Evolutionary conservation across 2,329 filamentous ascomycete genomes (phyloP).

Genomic region (Scytalidium lignicola): DNA sequence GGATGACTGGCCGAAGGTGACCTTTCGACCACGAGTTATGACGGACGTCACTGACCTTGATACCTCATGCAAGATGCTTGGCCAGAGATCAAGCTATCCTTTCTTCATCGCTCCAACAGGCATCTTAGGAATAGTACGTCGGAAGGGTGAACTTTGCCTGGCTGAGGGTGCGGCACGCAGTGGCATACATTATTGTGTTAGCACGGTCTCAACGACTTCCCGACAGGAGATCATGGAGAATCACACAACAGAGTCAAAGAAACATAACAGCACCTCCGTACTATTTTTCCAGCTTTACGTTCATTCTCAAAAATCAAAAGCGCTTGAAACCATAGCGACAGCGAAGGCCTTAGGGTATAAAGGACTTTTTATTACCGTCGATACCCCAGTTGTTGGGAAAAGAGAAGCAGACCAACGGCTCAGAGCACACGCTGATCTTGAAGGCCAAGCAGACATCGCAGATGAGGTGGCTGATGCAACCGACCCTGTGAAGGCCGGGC

Average conservation of each 20-base stretch:
- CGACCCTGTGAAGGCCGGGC: background rate
- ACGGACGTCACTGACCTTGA: constrained; percentile 46
- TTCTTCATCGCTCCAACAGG: constrained; percentile 59
- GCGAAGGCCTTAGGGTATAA: constrained; percentile 40
- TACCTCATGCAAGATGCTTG: constrained; percentile 47
- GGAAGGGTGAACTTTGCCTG: constrained; percentile 56
- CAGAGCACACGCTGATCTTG: constrained; percentile 50
- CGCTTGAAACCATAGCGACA: constrained; percentile 39
- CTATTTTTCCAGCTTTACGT: constrained; percentile 52
- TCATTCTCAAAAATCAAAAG: constrained; percentile 44
- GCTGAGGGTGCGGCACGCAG: constrained; percentile 42
- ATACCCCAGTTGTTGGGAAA: constrained; percentile 50
- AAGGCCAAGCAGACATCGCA: constrained; percentile 19
- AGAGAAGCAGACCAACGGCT: constrained; percentile 37
- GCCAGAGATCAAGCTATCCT: constrained; percentile 43
- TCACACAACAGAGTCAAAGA: too few relatives aligned
- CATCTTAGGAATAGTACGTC: constrained; percentile 56
- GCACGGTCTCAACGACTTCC: constrained; percentile 39
- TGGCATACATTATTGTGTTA: constrained; percentile 52
- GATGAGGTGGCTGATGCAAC: too few relatives aligned
- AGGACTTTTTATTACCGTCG: constrained; percentile 51
- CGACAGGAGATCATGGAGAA: constrained; percentile 40
- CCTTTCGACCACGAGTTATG: constrained; percentile 52
- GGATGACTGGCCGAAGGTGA: constrained; percentile 45
- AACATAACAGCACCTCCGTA: too few relatives aligned